Evolutionary conservation across 768 basidiomycete species (phyloP), one percentile per base, ranked within the genome.

Genomic region (Pleurotus eryngii): DNA sequence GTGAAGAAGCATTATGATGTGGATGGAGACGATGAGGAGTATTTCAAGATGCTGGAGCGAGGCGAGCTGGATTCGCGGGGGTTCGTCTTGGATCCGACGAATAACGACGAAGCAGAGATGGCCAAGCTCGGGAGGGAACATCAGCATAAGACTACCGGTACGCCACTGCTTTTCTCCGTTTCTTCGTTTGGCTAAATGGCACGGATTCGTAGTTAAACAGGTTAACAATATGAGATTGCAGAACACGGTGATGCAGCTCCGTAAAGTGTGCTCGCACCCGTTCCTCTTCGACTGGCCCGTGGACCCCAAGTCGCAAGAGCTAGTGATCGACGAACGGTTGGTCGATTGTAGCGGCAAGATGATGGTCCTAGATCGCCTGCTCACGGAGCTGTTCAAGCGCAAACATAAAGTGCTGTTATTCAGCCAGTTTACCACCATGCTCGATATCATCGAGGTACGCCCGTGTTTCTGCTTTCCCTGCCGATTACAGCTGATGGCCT

Each of bases 381-480:
- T 99, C 6, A 83, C 83, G 30, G 94, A 87, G 56, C 73, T 99
- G 27, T 92, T 98, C 71, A 76, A 74, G 39, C 74, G 86, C 2
- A 82, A 80, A 6, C 95, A 96, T 71, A 96, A 94, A 67, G 90
- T 92, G 0, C 72, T 95, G n/a, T 66, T 90, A 11, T 91, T 90
- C 71, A 92, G 90, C 57, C 96, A 99, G 72, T 98, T 99, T 72
- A 95, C 90, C 46, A 94, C 89, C 3, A 94, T 98, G 94, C 75
- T 98, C 56, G 89, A 99, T 66, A 89, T 99, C 63, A 91, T 99
- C 48, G 88, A 97, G 80, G 92, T 92, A 61, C 5, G 76, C n/a
- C n/a, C n/a, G n/a, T n/a, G n/a, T n/a, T n/a, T n/a, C n/a, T n/a
- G n/a, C n/a, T n/a, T n/a, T n/a, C n/a, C n/a, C n/a, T n/a, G n/a